Percentiles rank a stretch among this genome's conserved stretches.
phyloP scores from a whole-genome alignment of 2,329 filamentous ascomycete genomes.

The Leptosphaerulina australis region DNA sequence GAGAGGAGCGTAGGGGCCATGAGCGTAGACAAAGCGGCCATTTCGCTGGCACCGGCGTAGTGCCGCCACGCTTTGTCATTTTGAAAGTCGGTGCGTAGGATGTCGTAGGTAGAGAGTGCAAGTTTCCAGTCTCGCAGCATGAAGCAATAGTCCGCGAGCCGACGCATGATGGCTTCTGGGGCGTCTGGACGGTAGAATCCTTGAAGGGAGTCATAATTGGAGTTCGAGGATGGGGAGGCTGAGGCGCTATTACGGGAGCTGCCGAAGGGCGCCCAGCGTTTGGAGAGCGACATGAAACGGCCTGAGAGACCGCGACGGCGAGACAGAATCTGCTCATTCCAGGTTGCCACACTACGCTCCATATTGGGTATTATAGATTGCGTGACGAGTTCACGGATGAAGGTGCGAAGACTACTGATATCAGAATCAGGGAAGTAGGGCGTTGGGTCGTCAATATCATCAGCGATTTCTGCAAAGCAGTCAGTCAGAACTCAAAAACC shows the following conservation, averaged over 20 bases:
- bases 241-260: slow-evolving; percentile 63
- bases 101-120: slow-evolving; percentile 87
- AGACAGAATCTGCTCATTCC: slow-evolving; percentile 98
- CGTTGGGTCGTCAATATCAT: slow-evolving; percentile 72
- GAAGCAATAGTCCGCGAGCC: slow-evolving; percentile 91
- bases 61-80: slow-evolving; percentile 98
- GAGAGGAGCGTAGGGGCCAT: slow-evolving; percentile 74
- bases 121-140: slow-evolving; percentile 98
- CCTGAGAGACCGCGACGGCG: slow-evolving; percentile 86
- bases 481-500: slow-evolving; percentile 19
- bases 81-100: slow-evolving; percentile 84
- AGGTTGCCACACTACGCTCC: slow-evolving; percentile 87
- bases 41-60: slow-evolving; percentile 92
- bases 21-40: slow-evolving; percentile 85
- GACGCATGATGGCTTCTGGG: slow-evolving; percentile 89
- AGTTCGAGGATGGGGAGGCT: slow-evolving; percentile 58
- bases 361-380: slow-evolving; percentile 95
- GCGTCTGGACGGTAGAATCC: slow-evolving; percentile 85
- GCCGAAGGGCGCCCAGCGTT: slow-evolving; percentile 86
- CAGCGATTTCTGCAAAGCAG: slow-evolving; percentile 61
- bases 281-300: slow-evolving; percentile 91
- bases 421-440: slow-evolving; percentile 92
- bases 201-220: slow-evolving; percentile 77
- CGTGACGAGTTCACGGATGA: slow-evolving; percentile 92
- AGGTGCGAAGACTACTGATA: slow-evolving; percentile 83